phyloP scores from a whole-genome alignment of 1,284 basidiomycete genomes.

The Spongispora temasekensis region DNA sequence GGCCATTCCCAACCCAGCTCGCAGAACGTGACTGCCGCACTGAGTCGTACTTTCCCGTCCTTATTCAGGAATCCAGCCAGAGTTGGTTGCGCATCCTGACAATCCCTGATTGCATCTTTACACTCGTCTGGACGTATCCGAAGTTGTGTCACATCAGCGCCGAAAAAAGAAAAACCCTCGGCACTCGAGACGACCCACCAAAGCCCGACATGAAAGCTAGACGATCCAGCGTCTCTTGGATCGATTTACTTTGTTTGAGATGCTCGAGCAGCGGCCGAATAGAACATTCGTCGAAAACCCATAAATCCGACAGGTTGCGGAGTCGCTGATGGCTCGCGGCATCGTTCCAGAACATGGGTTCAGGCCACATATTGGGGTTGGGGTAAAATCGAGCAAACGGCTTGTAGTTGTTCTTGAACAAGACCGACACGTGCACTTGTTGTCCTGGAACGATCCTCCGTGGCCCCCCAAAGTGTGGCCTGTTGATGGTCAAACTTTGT shows the following conservation, averaged over 20 bases:
- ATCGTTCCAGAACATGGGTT: conserved; percentile 36
- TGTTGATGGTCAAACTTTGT: conserved; percentile 15
- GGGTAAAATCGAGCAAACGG: conserved; percentile 24
- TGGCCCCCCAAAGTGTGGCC: conserved; percentile 30
- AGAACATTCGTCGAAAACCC: conserved; percentile 31
- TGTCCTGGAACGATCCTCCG: conserved; percentile 33
- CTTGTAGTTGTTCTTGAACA: conserved; percentile 33
- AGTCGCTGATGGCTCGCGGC: conserved; percentile 25
- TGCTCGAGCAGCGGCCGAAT: conserved; percentile 19
- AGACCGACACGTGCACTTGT: conserved; percentile 33
- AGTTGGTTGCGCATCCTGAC: conserved; percentile 2
- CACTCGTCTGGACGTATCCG: conserved; percentile 11
- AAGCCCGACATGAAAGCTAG: conserved; percentile 35
- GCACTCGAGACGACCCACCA: conserved; percentile 14
- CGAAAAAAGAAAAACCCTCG: background rate
- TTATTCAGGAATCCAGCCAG: conserved; percentile 16
- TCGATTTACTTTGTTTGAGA: conserved; percentile 18
- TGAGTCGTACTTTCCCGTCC: conserved; percentile 21
- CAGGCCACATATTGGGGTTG: conserved; percentile 25
- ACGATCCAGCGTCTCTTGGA: conserved; percentile 27
- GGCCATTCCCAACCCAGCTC: conserved; percentile 27
- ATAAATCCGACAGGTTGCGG: conserved; percentile 15
- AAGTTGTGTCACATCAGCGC: background rate
- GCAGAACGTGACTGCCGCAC: conserved; percentile 29
- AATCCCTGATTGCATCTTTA: conserved; percentile 10